These are phyloP conservation scores for Golubevia pallescens DNA, from an alignment of 1,284 basidiomycete genomes.

Conservation along the genomic window DNA sequence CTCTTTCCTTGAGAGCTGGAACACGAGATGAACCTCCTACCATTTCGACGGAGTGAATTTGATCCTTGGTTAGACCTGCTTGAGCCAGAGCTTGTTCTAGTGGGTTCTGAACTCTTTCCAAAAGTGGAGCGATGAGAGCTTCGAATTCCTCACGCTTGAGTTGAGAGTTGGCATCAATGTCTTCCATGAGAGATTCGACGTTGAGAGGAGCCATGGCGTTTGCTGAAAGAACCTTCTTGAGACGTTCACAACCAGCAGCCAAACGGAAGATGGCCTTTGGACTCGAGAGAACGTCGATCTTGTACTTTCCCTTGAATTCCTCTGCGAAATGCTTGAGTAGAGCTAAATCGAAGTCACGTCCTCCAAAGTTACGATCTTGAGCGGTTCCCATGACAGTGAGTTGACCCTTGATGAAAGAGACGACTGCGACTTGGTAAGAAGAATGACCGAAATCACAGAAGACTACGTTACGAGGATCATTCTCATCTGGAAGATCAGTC, in stretches of 20 bases:
- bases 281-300: conserved; percentile 61
- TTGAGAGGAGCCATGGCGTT: conserved; percentile 61
- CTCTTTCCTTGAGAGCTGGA: conserved; percentile 57
- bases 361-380: conserved; percentile 61
- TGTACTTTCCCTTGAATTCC: conserved; percentile 64
- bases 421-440: conserved; percentile 61
- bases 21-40: conserved; percentile 62
- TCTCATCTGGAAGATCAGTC: conserved; percentile 61
- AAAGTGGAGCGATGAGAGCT: conserved; percentile 49
- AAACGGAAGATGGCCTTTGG: conserved; percentile 63
- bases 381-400: conserved; percentile 60
- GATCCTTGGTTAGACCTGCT: conserved; percentile 55
- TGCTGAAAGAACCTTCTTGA: conserved; percentile 64
- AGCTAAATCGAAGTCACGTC: conserved; percentile 61
- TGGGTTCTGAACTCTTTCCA: conserved; percentile 44
- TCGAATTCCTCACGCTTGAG: conserved; percentile 64
- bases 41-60: conserved; percentile 58
- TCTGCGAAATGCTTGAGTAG: conserved; percentile 61
- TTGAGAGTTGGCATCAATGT: conserved; percentile 60
- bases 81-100: conserved; percentile 53
- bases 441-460: conserved; percentile 64
- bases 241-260: conserved; percentile 57
- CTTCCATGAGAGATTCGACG: conserved; percentile 62
- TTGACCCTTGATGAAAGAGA: conserved; percentile 62
- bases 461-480: conserved; percentile 58